Percentiles rank a stretch among this genome's conserved stretches.
These are phyloP conservation scores for Fusarium camptoceras DNA, from an alignment of 2,329 filamentous ascomycete genomes.

Conservation along the genomic window DNA sequence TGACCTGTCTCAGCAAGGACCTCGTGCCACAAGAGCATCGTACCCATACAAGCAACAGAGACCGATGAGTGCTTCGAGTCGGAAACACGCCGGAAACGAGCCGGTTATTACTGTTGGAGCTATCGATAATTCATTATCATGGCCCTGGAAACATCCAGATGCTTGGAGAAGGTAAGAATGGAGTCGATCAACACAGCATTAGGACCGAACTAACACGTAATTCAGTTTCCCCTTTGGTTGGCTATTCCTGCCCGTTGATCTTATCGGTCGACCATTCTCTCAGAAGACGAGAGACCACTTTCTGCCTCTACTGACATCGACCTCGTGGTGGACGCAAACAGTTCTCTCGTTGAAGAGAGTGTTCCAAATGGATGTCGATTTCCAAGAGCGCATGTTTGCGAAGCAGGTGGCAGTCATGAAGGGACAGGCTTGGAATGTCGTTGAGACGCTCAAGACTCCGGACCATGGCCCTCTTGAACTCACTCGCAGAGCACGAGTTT, in stretches of 20 bases:
- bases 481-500: constrained; percentile 88
- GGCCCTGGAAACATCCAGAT: constrained; percentile 99
- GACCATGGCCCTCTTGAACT: constrained; percentile 96
- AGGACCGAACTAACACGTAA: neutral
- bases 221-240: constrained; percentile 96
- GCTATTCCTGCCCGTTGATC: constrained; percentile 95
- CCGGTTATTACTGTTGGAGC: constrained; percentile 84
- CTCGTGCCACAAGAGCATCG: constrained; percentile 58
- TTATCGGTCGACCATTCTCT: constrained; percentile 96
- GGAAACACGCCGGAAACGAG: constrained; percentile 57
- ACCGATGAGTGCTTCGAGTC: constrained; percentile 81
- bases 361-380: constrained; percentile 93
- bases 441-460: constrained; percentile 91
- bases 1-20: constrained; percentile 58
- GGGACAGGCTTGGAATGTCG: constrained; percentile 98
- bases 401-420: constrained; percentile 99
- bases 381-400: constrained; percentile 99
- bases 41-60: constrained; percentile 82
- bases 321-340: constrained; percentile 96
- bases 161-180: constrained; percentile 72
- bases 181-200: rapidly evolving
- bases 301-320: constrained; percentile 92
- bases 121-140: constrained; percentile 97
- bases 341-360: constrained; percentile 86
- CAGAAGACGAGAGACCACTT: constrained; percentile 95